Conservation (phyloP, 176 grass and related monocot genomes). For the Themeda triandra region DNA sequence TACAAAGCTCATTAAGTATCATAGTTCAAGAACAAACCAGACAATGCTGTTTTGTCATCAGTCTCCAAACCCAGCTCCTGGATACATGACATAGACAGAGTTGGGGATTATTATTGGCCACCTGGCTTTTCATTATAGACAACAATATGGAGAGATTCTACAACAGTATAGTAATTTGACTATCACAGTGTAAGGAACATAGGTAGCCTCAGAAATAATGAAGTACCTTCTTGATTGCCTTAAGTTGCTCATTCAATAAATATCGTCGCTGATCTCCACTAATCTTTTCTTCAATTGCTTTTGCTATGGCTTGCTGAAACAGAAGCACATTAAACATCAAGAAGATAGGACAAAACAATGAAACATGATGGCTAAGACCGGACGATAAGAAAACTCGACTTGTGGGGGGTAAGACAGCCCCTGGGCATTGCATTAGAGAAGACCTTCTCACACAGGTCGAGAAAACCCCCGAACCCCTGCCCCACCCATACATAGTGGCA, state of each 20-base stretch:
- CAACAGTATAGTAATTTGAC: conserved; percentile 9
- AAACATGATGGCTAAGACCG: conserved; percentile 13
- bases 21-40: conserved; percentile 66
- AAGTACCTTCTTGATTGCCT: conserved; percentile 97
- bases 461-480: not conserved
- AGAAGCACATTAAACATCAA: conserved; percentile 26
- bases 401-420: not conserved
- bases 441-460: not conserved
- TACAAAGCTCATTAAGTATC: conserved; percentile 15
- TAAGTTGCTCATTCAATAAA: conserved; percentile 96
- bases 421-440: not conserved
- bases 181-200: not conserved
- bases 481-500: not conserved
- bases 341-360: conserved; percentile 5
- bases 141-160: not conserved
- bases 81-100: conserved; percentile 33
- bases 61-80: conserved; percentile 97
- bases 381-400: not conserved
- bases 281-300: conserved; percentile 99
- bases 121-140: not conserved
- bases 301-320: conserved; percentile 96
- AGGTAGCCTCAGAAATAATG: conserved; percentile 6
- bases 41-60: conserved; percentile 98
- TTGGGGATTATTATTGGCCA: not conserved
- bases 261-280: conserved; percentile 97